Percentiles rank a stretch among this genome's conserved stretches.
phyloP scores from a whole-genome alignment of 2,329 filamentous ascomycete species.

The Colletotrichum ledebouriae region DNA sequence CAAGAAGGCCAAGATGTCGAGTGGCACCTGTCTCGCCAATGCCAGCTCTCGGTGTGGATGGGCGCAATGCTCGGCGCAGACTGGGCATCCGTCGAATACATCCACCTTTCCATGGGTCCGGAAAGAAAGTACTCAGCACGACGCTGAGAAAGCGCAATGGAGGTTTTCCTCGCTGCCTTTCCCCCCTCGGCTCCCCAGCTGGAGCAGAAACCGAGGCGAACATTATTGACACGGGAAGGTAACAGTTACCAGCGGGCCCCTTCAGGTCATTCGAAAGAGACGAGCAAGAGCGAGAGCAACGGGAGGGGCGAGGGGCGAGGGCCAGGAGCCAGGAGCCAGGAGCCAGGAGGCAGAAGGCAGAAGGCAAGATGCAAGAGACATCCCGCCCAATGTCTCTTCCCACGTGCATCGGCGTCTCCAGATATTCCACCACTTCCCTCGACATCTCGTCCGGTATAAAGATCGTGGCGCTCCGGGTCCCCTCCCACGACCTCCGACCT shows the following conservation, averaged over 20 bases:
- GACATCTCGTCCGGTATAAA: conserved; percentile 26
- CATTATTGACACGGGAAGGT: background rate
- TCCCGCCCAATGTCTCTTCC: background rate
- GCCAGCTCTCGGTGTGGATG: conserved; percentile 28
- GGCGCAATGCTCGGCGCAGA: conserved; percentile 34
- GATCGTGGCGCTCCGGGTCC: conserved; percentile 27
- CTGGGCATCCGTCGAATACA: conserved; percentile 39
- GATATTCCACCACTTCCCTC: conserved; percentile 4
- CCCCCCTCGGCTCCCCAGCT: background rate
- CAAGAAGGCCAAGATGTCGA: conserved; percentile 36
- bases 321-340: too few species aligned
- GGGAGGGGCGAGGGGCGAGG: background rate
- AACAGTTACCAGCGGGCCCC: background rate
- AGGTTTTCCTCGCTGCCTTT: conserved; percentile 1
- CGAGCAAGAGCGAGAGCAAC: background rate
- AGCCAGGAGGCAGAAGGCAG: too few species aligned
- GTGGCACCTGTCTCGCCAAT: conserved; percentile 36
- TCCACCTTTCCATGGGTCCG: conserved; percentile 26
- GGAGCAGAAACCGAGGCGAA: conserved; percentile 14
- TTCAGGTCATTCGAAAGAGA: background rate
- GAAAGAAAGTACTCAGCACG: background rate
- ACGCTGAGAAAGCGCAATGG: background rate
- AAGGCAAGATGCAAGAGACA: too few species aligned
- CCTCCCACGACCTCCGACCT: background rate
- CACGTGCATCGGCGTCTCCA: conserved; percentile 3